Evolutionary conservation across 2,329 filamentous ascomycete genomes (phyloP).

Genomic region (Scolecobasidium constrictum): DNA sequence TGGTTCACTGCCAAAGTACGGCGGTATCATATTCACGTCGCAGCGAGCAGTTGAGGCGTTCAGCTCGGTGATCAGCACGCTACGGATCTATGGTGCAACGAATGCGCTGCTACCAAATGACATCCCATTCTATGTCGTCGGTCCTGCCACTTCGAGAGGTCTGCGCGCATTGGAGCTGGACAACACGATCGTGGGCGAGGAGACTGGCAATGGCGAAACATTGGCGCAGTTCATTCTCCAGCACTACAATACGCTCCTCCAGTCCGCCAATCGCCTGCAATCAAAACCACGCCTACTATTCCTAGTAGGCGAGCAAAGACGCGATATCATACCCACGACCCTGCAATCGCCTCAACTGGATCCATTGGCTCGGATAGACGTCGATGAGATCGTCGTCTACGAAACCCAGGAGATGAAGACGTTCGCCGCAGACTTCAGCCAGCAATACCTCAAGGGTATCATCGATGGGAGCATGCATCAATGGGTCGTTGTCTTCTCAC

Average conservation of each 20-base stretch:
- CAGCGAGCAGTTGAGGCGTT: slow-evolving; percentile 78
- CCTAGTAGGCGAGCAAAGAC: slow-evolving; percentile 76
- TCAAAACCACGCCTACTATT: slow-evolving; percentile 62
- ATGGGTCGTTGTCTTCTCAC: slow-evolving; percentile 67
- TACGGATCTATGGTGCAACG: slow-evolving; percentile 2
- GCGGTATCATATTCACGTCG: slow-evolving; percentile 75
- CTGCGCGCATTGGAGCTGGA: slow-evolving; percentile 43
- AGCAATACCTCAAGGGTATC: slow-evolving; percentile 10
- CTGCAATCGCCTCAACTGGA: slow-evolving; percentile 51
- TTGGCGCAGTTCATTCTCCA: slow-evolving; percentile 68
- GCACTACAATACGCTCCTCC: slow-evolving; percentile 50
- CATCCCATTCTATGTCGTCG: slow-evolving; percentile 65
- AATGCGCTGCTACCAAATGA: slow-evolving; percentile 17
- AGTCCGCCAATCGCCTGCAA: slow-evolving; percentile 5
- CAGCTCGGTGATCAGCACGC: slow-evolving; percentile 38
- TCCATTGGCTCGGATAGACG: slow-evolving; percentile 42
- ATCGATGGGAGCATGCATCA: slow-evolving; percentile 26
- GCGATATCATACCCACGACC: slow-evolving; percentile 81
- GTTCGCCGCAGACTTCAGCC: slow-evolving; percentile 2
- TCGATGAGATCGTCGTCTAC: slow-evolving; percentile 78
- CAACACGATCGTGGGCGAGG: slow-evolving; percentile 60
- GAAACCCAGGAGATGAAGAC: slow-evolving; percentile 57
- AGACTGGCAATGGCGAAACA: slow-evolving; percentile 75
- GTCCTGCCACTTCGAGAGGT: slow-evolving; percentile 68
- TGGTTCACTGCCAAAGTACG: slow-evolving; percentile 39